Base-by-base conservation (phyloP, 441 rosid species). In the Adansonia grandidieri region DNA sequence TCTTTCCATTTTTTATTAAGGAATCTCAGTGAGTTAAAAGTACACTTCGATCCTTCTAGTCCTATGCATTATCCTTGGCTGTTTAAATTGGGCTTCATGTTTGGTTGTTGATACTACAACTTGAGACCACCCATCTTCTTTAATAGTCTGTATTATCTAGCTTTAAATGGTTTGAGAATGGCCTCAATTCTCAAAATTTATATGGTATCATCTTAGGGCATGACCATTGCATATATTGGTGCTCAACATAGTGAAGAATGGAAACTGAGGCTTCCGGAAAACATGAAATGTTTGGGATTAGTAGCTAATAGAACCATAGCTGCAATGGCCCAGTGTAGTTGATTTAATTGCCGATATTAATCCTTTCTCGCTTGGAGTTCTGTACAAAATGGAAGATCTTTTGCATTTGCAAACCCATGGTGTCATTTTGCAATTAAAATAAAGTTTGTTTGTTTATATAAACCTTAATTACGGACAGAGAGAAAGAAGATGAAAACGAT, bases 341-440 rank as follows among this genome's bases (percentile, higher is more conserved):
- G 58, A 15, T 69, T 68, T 13, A 68, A 68, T 48, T 69, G 37
- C 56, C 2, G 42, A 48, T 48, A 22, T 68, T 48, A 69, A 51
- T 56, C 22, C 53, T 20, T 40, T 54, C 64, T 56, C 3, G 0
- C 6, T 40, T 17, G 19, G 10, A n/a, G 8, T 56, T 65, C 20
- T 37, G 48, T 40, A 14, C 9, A 28, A 45, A 68, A 47, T 71
- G 58, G 32, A 56, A 37, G 13, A 0, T 40, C 17, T 53, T 17
- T 73, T 56, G 37, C 76, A 73, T 73, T 56, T 57, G 48, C 32
- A 2, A 11, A 44, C 20, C 51, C 32, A 72, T 56, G 8, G 4
- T 9, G 63, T 32, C 20, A 37, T 71, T 28, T 69, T 45, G 76
- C 64, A 28, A 64, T 56, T 69, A 47, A 9, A 69, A 69, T 47